Evolutionary conservation across 2,329 filamentous ascomycete genomes (phyloP).

Genomic region (Rhytidhysteron rufulum): DNA sequence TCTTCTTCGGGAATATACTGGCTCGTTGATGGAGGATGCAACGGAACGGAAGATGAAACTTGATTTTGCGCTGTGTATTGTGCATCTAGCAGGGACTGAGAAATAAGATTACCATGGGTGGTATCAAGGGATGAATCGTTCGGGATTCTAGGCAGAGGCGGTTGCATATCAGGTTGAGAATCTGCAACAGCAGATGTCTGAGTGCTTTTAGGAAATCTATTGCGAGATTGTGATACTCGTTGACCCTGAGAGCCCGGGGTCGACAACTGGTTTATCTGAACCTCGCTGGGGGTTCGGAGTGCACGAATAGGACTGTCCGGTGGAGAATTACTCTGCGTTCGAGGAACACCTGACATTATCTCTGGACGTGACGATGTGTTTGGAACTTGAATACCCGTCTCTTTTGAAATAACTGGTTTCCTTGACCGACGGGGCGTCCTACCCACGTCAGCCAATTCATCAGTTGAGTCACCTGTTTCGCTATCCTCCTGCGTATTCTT

Average conservation of each 20-base stretch:
- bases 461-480: constrained; percentile 23
- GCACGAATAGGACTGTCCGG: constrained; percentile 10
- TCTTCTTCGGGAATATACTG: constrained; percentile 12
- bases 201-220: constrained; percentile 20
- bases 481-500: constrained; percentile 18
- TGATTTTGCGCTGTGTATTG: constrained; percentile 29
- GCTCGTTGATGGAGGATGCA: constrained; percentile 21
- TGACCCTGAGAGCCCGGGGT: constrained; percentile 14
- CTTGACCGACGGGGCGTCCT: constrained; percentile 10
- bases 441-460: constrained; percentile 25
- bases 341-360: constrained; percentile 19
- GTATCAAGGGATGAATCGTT: constrained; percentile 36
- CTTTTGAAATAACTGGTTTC: not conserved
- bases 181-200: constrained; percentile 42
- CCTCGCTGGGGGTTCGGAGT: not conserved
- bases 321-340: constrained; percentile 12
- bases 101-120: constrained; percentile 32
- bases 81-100: constrained; percentile 28
- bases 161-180: constrained; percentile 38
- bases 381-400: constrained; percentile 29
- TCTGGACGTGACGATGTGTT: constrained; percentile 35
- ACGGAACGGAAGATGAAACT: constrained; percentile 27
- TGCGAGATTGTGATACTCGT: constrained; percentile 10
- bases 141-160: constrained; percentile 18
- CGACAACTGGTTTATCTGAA: not conserved